phyloP scores from a whole-genome alignment of 345 rosid genomes.

The Lagerstroemia speciosa region DNA sequence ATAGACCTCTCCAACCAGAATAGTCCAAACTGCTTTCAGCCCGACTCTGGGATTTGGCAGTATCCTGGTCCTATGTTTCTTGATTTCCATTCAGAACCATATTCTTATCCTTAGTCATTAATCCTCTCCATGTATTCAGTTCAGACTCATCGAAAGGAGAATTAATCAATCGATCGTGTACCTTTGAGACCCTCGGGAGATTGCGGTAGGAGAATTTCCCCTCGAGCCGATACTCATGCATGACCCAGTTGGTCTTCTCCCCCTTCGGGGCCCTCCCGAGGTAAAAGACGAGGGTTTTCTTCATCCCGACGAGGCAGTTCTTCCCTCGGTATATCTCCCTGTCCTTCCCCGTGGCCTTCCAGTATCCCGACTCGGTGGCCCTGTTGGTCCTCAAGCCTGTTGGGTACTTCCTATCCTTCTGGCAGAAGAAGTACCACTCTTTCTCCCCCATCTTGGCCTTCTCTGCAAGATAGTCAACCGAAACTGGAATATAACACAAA shows the following conservation, averaged over 20 bases:
- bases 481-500: not conserved
- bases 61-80: not conserved
- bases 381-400: slow-evolving; percentile 96
- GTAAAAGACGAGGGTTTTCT: slow-evolving; percentile 93
- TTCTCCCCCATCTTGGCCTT: slow-evolving; percentile 94
- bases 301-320: slow-evolving; percentile 81
- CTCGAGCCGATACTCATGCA: slow-evolving; percentile 91
- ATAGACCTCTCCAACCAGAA: not conserved
- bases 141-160: too few species aligned
- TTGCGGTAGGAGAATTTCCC: slow-evolving; percentile 61
- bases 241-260: slow-evolving; percentile 85
- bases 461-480: slow-evolving; percentile 26
- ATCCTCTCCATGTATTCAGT: not conserved
- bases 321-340: slow-evolving; percentile 67
- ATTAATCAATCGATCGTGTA: slow-evolving; percentile 3
- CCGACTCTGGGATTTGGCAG: not conserved
- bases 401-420: slow-evolving; percentile 82
- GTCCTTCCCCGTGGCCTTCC: slow-evolving; percentile 96
- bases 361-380: slow-evolving; percentile 76
- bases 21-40: not conserved
- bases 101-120: not conserved
- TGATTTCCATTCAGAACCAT: not conserved
- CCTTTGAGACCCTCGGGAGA: slow-evolving; percentile 63
- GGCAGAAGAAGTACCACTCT: slow-evolving; percentile 86
- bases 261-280: slow-evolving; percentile 92